Evolutionary conservation across 257 asterid species (phyloP).

Genomic region (Pogostemon cablin): DNA sequence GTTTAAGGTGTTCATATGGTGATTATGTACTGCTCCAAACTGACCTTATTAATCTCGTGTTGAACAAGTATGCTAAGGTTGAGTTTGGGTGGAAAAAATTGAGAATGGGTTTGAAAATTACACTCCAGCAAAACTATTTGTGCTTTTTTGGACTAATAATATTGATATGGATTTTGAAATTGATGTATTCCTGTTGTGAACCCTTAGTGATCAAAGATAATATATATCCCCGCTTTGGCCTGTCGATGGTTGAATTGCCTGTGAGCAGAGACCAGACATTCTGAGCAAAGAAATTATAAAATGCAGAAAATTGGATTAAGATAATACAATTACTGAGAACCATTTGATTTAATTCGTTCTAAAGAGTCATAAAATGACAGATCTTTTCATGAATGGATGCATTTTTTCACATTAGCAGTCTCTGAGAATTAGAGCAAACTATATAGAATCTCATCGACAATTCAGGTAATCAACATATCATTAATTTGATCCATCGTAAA

Average conservation of each 20-base stretch:
- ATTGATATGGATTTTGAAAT: neutral
- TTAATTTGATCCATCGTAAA: neutral
- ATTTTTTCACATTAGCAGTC: neutral
- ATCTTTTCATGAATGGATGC: neutral
- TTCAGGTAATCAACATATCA: neutral
- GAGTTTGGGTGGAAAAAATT: neutral
- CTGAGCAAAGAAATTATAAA: neutral
- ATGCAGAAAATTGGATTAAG: neutral
- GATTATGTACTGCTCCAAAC: neutral
- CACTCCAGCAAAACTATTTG: neutral
- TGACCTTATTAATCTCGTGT: neutral
- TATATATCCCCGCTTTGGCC: no score
- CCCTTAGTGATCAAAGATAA: no score
- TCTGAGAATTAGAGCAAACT: neutral
- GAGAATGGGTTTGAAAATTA: neutral
- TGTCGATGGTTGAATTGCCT: no score
- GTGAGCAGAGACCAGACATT: neutral
- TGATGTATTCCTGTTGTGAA: no score
- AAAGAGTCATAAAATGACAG: neutral
- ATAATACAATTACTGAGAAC: neutral
- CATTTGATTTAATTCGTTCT: neutral
- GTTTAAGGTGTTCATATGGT: conserved; percentile 3
- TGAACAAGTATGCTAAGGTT: neutral
- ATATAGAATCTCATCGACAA: neutral
- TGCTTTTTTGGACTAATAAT: neutral